Base-by-base conservation (phyloP, 306 rosid genomes). In the Prunus salicina region DNA sequence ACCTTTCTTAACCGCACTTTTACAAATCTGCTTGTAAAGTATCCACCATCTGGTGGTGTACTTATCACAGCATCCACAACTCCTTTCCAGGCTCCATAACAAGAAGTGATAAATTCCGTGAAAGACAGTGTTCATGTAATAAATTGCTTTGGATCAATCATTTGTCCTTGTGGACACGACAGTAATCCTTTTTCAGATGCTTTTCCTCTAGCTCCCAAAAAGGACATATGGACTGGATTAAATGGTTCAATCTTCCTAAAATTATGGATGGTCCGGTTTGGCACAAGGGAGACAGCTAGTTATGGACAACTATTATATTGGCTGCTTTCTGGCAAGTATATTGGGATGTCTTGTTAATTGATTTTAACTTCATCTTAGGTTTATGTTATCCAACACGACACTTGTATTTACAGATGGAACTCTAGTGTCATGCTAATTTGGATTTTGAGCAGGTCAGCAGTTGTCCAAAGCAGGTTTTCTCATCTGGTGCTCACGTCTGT, bases 51-150 rank as follows among this genome's bases (percentile, higher is more conserved):
- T 2, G 10, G 71, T 78, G 57, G 52, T 71, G 41, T 34, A 34
- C 22, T 18, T 38, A 68, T 25, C 56, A 5, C 55, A 69, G 25
- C 60, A 69, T 77, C 63, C 47, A 58, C 82, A 71, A 71, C 61
- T 41, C 78, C 28, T 64, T 55, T 64, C 12, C 28, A 13, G 12
- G 68, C 77, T 72, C 53, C 51, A 12, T 71, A 79, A n/a, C 64
- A 78, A 70, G 28, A 61, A 78, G 52, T 60, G 55, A 62, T 27
- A 28, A 2, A 28, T 62, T 15, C 12, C 8, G n/a, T 62, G 64
- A 6, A 60, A 60, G 5, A 22, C 64, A 4, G 34, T 12, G 32
- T 22, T 60, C 64, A 60, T 60, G 34, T 60, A 60, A 11, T 5
- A 22, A 22, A 22, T 55, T 60, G 24, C 24, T 55, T n/a, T 8